Conservation (phyloP, 176 grass and related monocot species). For the Coix lacrymajobi region DNA sequence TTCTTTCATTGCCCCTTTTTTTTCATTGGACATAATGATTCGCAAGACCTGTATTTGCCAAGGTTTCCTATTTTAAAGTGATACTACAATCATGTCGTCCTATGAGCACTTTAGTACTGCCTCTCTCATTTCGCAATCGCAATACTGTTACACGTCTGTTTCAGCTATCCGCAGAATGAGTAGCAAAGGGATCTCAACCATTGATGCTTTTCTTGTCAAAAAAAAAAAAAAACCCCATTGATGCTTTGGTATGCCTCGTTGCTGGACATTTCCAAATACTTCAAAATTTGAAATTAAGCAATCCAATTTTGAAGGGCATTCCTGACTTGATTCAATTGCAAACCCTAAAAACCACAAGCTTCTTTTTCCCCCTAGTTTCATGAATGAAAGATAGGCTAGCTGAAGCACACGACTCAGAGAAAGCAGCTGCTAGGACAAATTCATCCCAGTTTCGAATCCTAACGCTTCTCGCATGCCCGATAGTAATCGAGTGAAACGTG, state of each 20-base stretch:
- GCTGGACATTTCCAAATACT: background rate
- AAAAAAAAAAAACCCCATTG: too few relatives aligned
- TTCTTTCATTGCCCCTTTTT: background rate
- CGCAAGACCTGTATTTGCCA: background rate
- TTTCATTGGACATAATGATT: background rate
- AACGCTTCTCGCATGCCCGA: constrained; percentile 38
- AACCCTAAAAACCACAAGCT: background rate
- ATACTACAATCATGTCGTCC: background rate
- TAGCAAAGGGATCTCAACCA: background rate
- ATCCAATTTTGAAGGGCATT: constrained; percentile 19
- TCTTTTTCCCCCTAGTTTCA: background rate
- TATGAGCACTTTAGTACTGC: background rate
- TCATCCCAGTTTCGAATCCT: background rate
- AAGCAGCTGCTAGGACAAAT: background rate
- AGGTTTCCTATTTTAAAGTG: background rate
- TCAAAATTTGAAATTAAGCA: background rate
- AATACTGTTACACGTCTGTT: background rate
- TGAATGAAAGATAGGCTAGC: background rate
- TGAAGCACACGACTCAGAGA: constrained; percentile 22
- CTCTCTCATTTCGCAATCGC: background rate
- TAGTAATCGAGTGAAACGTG: constrained; percentile 65
- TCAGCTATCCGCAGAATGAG: background rate
- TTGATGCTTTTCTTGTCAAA: background rate
- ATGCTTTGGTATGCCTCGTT: background rate
- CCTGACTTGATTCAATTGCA: background rate